Evolutionary conservation across 1,139 yeast genomes (phyloP).

Genomic region (Debaryomycetaceae sp.): DNA sequence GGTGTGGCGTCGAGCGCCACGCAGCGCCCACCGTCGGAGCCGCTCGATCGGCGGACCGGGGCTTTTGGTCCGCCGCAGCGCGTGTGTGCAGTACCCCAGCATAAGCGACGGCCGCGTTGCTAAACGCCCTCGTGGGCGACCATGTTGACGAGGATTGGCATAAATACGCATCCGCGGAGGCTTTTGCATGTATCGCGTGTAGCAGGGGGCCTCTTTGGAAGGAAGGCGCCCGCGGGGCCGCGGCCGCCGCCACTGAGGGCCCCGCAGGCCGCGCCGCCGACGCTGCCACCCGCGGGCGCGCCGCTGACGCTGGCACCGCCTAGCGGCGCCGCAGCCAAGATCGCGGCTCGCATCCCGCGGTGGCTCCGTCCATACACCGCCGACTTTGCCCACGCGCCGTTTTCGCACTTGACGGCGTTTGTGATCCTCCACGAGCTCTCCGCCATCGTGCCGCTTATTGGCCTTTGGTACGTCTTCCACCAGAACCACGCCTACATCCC

Average conservation of each 20-base stretch:
- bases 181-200: background rate
- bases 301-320: background rate
- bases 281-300: no score
- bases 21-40: no score
- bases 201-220: background rate
- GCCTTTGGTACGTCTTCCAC: constrained; percentile 72
- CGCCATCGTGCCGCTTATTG: constrained; percentile 75
- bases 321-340: constrained; percentile 6
- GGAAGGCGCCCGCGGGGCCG: no score
- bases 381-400: constrained; percentile 55
- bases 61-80: no score
- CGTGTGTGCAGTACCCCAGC: no score
- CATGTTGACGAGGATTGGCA: constrained; percentile 1
- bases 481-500: constrained; percentile 38
- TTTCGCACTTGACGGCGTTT: constrained; percentile 70
- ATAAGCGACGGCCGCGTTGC: no score
- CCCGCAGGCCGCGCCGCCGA: no score
- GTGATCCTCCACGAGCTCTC: constrained; percentile 79
- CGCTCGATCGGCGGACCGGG: no score
- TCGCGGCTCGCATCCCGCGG: constrained; percentile 33
- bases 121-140: no score
- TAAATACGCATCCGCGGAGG: background rate
- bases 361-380: constrained; percentile 47
- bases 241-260: no score
- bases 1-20: no score